Percentiles rank a stretch among this genome's conserved stretches.
These are phyloP conservation scores for Yamadazyma olivae DNA, from an alignment of 805 yeast species.

Conservation along the genomic window DNA sequence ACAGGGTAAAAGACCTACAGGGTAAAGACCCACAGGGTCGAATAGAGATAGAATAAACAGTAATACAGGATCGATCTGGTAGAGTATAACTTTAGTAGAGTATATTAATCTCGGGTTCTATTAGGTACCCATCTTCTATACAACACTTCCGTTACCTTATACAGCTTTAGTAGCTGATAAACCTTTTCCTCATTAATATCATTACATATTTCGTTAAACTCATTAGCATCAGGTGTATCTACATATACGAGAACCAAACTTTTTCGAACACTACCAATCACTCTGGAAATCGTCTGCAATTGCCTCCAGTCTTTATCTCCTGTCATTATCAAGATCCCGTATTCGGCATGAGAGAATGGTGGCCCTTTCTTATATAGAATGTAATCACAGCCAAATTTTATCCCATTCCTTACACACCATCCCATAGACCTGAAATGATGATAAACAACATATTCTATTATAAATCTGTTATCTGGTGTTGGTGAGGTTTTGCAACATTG, in stretches of 20 bases:
- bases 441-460: constrained; percentile 66
- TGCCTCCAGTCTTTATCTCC: constrained; percentile 53
- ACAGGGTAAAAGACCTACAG: too few species aligned
- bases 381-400: constrained; percentile 88
- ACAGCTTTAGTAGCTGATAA: constrained; percentile 34
- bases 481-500: constrained; percentile 13
- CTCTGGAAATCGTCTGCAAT: constrained; percentile 67
- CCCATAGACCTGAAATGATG: constrained; percentile 86
- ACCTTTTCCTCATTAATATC: constrained; percentile 16
- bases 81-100: too few species aligned
- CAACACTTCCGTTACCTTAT: constrained; percentile 60
- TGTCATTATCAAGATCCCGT: constrained; percentile 53
- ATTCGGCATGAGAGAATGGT: constrained; percentile 93
- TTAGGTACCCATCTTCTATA: constrained; percentile 85
- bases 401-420: constrained; percentile 92
- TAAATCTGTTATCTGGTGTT: constrained; percentile 28
- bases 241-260: constrained; percentile 69
- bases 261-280: constrained; percentile 84
- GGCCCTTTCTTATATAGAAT: constrained; percentile 88
- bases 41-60: too few species aligned
- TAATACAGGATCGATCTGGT: too few species aligned
- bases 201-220: constrained; percentile 17
- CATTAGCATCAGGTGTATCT: constrained; percentile 44
- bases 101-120: constrained; percentile 67
- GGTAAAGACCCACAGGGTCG: too few species aligned